Evolutionary conservation across 768 basidiomycete species (phyloP).

Genomic region (Holtermanniella nyarrowii): DNA sequence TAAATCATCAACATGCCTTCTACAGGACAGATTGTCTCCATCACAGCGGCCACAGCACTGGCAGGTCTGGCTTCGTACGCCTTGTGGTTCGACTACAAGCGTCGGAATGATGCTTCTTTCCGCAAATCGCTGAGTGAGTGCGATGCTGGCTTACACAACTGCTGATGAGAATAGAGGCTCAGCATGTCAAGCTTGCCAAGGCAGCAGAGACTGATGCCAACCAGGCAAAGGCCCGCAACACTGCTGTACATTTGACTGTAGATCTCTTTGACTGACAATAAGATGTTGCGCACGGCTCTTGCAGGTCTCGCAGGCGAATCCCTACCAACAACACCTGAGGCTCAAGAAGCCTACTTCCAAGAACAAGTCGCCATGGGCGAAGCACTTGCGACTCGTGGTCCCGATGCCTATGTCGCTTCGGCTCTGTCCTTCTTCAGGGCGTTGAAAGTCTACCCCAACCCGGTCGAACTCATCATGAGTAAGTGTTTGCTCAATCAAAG

Average conservation of each 20-base stretch:
- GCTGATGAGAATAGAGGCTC: constrained; percentile 55
- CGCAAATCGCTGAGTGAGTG: constrained; percentile 74
- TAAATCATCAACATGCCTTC: constrained; percentile 9
- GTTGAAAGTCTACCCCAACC: constrained; percentile 85
- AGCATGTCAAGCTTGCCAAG: constrained; percentile 80
- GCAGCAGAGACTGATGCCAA: constrained; percentile 46
- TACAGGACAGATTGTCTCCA: constrained; percentile 18
- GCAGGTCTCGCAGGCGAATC: constrained; percentile 54
- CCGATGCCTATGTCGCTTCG: constrained; percentile 62
- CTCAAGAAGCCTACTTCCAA: constrained; percentile 86
- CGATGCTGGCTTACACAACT: neutral
- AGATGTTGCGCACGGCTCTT: constrained; percentile 21
- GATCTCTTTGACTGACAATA: neutral
- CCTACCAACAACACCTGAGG: constrained; percentile 57
- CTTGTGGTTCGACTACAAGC: constrained; percentile 87
- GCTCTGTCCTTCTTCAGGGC: constrained; percentile 89
- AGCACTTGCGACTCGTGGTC: constrained; percentile 64
- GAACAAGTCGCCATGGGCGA: constrained; percentile 78
- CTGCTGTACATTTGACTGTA: constrained; percentile 42
- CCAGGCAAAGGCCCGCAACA: constrained; percentile 32
- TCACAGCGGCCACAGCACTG: constrained; percentile 30
- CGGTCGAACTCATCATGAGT: constrained; percentile 81
- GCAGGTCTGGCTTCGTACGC: constrained; percentile 58
- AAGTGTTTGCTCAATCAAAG: constrained; percentile 5
- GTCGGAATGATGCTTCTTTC: constrained; percentile 77